These are phyloP conservation scores for Russula dissimulans DNA, from an alignment of 768 basidiomycete genomes.

Conservation along the genomic window DNA sequence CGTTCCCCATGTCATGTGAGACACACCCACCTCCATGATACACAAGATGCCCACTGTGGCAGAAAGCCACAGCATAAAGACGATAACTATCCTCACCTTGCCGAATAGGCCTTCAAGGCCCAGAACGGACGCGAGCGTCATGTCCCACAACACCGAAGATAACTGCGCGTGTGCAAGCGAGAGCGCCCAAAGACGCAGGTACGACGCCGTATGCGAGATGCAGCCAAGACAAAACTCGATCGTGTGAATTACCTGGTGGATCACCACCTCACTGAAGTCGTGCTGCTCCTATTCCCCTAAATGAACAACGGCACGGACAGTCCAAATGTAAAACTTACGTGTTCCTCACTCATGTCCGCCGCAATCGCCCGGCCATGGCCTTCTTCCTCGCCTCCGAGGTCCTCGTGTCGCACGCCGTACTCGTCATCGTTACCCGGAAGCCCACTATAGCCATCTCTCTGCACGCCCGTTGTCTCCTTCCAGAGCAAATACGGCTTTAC, in stretches of 20 bases:
- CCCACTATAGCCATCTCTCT: slow-evolving; percentile 77
- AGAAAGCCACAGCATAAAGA: slow-evolving; percentile 66
- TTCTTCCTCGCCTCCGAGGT: slow-evolving; percentile 71
- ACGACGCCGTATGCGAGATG: slow-evolving; percentile 94
- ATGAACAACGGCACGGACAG: background rate
- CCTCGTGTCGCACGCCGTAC: slow-evolving; percentile 45
- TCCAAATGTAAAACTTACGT: slow-evolving; percentile 41
- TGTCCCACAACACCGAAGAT: slow-evolving; percentile 85
- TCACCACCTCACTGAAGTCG: slow-evolving; percentile 89
- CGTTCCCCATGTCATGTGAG: slow-evolving; percentile 17
- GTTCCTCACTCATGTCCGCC: slow-evolving; percentile 67
- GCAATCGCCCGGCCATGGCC: slow-evolving; percentile 64
- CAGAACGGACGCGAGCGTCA: slow-evolving; percentile 65
- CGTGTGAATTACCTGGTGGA: slow-evolving; percentile 97
- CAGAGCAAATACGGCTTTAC: slow-evolving; percentile 87
- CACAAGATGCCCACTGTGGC: slow-evolving; percentile 74
- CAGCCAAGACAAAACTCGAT: slow-evolving; percentile 99
- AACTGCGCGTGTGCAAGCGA: slow-evolving; percentile 97
- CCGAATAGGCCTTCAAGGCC: slow-evolving; percentile 60
- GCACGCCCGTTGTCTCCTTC: slow-evolving; percentile 81
- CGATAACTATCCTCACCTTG: slow-evolving; percentile 33
- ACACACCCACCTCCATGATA: slow-evolving; percentile 81
- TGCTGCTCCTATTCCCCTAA: slow-evolving; percentile 53
- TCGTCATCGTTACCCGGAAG: slow-evolving; percentile 48
- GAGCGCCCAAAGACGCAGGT: slow-evolving; percentile 92